These are phyloP conservation scores for Piromyces finnis DNA, from an alignment of 192 early-diverging fungal species.

Conservation along the genomic window DNA sequence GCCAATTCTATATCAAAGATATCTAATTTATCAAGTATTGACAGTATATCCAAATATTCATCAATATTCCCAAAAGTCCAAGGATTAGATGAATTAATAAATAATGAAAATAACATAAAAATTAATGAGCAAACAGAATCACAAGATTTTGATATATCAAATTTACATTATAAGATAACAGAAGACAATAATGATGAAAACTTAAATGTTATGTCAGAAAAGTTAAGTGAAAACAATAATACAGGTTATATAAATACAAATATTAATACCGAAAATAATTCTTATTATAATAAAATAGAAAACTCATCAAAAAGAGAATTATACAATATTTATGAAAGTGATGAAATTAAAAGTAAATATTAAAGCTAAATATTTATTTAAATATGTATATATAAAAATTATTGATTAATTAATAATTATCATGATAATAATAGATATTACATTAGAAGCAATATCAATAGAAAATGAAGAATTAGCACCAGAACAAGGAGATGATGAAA, in stretches of 20 bases:
- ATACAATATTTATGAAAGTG: not conserved
- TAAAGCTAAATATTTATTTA: too few species aligned
- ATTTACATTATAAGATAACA: not conserved
- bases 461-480: not conserved
- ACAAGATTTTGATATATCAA: not conserved
- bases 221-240: not conserved
- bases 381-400: too few species aligned
- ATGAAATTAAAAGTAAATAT: too few species aligned
- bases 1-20: not conserved
- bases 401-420: too few species aligned
- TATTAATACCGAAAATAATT: not conserved
- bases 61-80: not conserved
- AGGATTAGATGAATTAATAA: not conserved
- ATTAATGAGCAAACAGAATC: not conserved
- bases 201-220: not conserved
- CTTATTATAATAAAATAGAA: not conserved
- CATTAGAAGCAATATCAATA: not conserved
- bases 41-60: not conserved
- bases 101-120: not conserved
- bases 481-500: not conserved
- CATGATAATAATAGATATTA: not conserved
- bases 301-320: not conserved
- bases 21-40: not conserved
- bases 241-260: not conserved
- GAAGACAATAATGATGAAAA: not conserved